Percentiles rank a stretch among this genome's conserved stretches.
These are phyloP conservation scores for Erysimum cheiri DNA, from an alignment of 441 rosid species.

Conservation along the genomic window DNA sequence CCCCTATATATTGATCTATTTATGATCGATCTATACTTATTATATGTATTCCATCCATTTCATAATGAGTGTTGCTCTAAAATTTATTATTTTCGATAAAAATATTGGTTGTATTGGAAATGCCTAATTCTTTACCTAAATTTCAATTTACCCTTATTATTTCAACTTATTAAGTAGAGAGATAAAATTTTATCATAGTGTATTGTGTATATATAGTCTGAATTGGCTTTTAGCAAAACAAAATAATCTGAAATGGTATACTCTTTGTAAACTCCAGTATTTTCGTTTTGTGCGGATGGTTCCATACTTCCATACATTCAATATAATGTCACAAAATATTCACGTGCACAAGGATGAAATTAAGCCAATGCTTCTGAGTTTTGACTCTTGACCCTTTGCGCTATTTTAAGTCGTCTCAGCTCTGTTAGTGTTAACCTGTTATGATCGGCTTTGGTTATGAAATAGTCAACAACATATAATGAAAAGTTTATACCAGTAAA, in stretches of 20 bases:
- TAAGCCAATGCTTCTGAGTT: constrained; percentile 25
- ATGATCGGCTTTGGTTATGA: constrained; percentile 13
- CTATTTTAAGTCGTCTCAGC: constrained; percentile 15
- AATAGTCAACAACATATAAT: constrained; percentile 33
- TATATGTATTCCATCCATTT: background rate
- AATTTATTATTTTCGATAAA: background rate
- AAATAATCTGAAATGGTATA: background rate
- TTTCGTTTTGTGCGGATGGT: constrained; percentile 1
- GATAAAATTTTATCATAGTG: background rate
- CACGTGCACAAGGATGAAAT: constrained; percentile 20
- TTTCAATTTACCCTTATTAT: too few species aligned
- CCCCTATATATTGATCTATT: background rate
- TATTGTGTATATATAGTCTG: too few species aligned
- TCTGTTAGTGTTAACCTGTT: background rate
- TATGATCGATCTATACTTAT: background rate
- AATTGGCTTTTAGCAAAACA: background rate
- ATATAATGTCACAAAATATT: background rate
- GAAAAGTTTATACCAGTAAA: constrained; percentile 28
- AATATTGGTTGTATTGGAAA: background rate
- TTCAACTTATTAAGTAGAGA: background rate
- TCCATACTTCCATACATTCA: constrained; percentile 16
- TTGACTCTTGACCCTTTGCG: constrained; percentile 13
- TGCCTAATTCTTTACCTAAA: background rate
- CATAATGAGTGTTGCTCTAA: background rate
- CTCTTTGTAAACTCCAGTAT: background rate